A percentile compares a stretch with the other conserved stretches of the same genome.
phyloP scores from a whole-genome alignment of 164 flowering plant species.

The Vitis cinerea region DNA sequence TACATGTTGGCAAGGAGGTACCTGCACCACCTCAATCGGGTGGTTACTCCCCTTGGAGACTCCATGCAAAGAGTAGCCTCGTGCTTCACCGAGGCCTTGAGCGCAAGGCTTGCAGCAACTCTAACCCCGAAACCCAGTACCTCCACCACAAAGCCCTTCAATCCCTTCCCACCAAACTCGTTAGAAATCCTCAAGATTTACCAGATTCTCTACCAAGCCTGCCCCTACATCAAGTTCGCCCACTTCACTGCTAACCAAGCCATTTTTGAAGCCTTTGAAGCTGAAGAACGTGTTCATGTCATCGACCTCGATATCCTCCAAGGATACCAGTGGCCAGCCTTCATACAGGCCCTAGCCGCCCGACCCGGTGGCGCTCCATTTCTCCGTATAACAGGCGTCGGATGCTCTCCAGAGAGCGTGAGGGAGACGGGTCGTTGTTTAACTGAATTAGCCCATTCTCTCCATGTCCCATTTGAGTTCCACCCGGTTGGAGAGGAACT shows the following conservation, averaged over 20 bases:
- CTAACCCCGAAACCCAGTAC: constrained; percentile 37
- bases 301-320: constrained; percentile 72
- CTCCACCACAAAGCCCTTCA: constrained; percentile 31
- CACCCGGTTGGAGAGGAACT: constrained; percentile 66
- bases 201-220: constrained; percentile 74
- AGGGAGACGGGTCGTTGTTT: constrained; percentile 60
- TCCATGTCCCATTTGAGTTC: constrained; percentile 66
- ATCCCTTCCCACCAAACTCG: constrained; percentile 49
- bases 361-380: constrained; percentile 63
- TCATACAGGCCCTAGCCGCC: constrained; percentile 78
- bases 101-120: constrained; percentile 54
- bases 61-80: constrained; percentile 81
- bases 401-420: constrained; percentile 39
- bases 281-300: constrained; percentile 68
- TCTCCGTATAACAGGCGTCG: constrained; percentile 75
- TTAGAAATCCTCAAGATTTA: constrained; percentile 55
- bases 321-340: constrained; percentile 87
- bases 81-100: constrained; percentile 72
- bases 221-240: constrained; percentile 75
- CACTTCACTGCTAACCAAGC: constrained; percentile 87
- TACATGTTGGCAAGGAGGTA: constrained; percentile 53
- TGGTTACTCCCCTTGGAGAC: constrained; percentile 61
- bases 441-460: constrained; percentile 56
- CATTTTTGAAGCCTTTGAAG: constrained; percentile 72
- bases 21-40: constrained; percentile 59